phyloP scores from a whole-genome alignment of 306 rosid genomes.

The Clitoria ternatea region DNA sequence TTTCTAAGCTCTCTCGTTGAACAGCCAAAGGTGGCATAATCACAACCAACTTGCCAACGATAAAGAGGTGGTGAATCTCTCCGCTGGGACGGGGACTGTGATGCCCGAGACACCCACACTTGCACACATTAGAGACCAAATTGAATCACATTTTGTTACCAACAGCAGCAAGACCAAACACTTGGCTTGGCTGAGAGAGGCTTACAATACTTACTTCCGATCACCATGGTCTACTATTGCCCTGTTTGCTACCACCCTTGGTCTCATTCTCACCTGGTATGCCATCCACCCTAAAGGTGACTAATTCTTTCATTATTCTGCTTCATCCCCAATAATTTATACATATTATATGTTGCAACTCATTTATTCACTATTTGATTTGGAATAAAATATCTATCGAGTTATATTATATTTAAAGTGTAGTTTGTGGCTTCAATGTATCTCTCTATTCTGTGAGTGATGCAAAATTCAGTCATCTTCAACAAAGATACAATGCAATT shows the following conservation, averaged over 20 bases:
- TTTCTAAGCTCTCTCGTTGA: background rate
- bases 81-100: background rate
- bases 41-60: background rate
- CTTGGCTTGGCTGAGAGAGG: background rate
- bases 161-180: background rate
- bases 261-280: background rate
- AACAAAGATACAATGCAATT: too few relatives aligned
- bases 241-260: background rate
- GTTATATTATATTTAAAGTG: too few relatives aligned
- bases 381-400: too few relatives aligned
- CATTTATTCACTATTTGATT: too few relatives aligned
- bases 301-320: too few relatives aligned
- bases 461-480: too few relatives aligned
- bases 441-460: too few relatives aligned
- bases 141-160: background rate
- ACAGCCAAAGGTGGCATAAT: background rate
- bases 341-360: too few relatives aligned
- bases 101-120: background rate
- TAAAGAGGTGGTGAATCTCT: background rate
- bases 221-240: background rate
- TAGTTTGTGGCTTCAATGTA: too few relatives aligned
- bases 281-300: background rate
- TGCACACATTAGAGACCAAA: background rate
- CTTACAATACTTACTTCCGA: background rate
- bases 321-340: too few relatives aligned